phyloP scores from a whole-genome alignment of 2,329 filamentous ascomycete species.

The Colletotrichum australisinense region DNA sequence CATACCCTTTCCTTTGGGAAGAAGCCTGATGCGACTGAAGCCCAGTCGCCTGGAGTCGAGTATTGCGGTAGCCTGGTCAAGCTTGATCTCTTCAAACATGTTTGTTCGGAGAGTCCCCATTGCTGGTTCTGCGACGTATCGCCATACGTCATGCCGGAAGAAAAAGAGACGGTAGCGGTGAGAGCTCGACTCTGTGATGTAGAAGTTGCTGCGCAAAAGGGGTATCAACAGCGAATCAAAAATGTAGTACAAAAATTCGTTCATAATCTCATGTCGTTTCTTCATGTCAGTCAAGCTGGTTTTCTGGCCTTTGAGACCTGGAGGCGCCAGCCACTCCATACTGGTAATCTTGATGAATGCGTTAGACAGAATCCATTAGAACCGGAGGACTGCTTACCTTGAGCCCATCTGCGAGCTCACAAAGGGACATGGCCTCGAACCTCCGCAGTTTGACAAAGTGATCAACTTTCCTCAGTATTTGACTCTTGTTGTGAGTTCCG shows the following conservation, averaged over 20 bases:
- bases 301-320: constrained; percentile 60
- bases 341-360: constrained; percentile 65
- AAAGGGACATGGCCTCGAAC: constrained; percentile 84
- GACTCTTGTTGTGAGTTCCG: constrained; percentile 68
- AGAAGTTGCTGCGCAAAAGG: constrained; percentile 87
- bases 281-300: constrained; percentile 76
- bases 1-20: constrained; percentile 83
- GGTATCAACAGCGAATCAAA: constrained; percentile 94
- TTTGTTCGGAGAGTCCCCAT: constrained; percentile 72
- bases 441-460: constrained; percentile 81
- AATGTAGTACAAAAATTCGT: constrained; percentile 90
- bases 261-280: constrained; percentile 83
- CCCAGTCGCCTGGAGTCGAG: constrained; percentile 75
- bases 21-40: constrained; percentile 80
- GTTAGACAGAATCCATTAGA: background rate
- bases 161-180: constrained; percentile 89
- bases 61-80: constrained; percentile 65
- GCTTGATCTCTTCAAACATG: constrained; percentile 84
- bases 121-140: constrained; percentile 77
- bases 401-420: constrained; percentile 80
- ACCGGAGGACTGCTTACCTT: constrained; percentile 64
- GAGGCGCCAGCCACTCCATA: constrained; percentile 79
- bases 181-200: constrained; percentile 89
- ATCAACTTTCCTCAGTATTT: constrained; percentile 77
- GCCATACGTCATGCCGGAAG: constrained; percentile 95